Evolutionary conservation across 1,284 basidiomycete genomes (phyloP), one percentile per base, ranked within the genome.

Genomic region (Ustilago esculenta): DNA sequence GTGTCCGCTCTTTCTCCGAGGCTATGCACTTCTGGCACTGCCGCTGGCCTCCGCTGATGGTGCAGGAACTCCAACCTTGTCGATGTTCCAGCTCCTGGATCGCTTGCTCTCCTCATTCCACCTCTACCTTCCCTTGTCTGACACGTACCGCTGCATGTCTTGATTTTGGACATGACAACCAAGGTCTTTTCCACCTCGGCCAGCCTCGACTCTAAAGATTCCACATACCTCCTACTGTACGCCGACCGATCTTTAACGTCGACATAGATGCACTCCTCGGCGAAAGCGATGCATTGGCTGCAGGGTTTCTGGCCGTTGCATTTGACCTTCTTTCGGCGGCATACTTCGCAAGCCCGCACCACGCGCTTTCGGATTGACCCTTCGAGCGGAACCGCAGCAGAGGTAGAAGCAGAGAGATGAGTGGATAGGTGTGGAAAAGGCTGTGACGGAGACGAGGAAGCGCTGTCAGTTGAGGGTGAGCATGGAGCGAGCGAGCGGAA

Each of bases 291-390:
- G 59, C 72, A 74, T 17, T 69, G 60, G 33, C 45, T 55, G 45
- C 72, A 74, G 1, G 68, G 68, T 27, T 66, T 72, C 15, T 61
- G 45, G n/a, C 72, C 72, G 25, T 72, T 71, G 43, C 72, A 74
- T 43, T 69, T 68, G 60, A 74, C 69, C 48, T 74, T 73, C 14
- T 73, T 73, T 40, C 72, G 61, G 10, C 72, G 61, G 25, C 72
- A 73, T 3, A 71, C 58, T 32, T 73, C 72, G 47, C 72, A 73
- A 3, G 72, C 72, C 1, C 72, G 47, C 12, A 57, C 57, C 14
- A 71, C 61, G 3, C 72, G 61, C 15, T 73, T 70, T 9, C 71
- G 66, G 8, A 51, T 43, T 0, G 59, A 58, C 1, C 56, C 64
- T 17, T 66, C 61, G 7, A 33, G 30, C 10, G 68, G 30, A 14